Evolutionary conservation across 805 yeast species (phyloP), one percentile per base, ranked within the genome.

Genomic region (Kluyveromyces dobzhanskii): DNA sequence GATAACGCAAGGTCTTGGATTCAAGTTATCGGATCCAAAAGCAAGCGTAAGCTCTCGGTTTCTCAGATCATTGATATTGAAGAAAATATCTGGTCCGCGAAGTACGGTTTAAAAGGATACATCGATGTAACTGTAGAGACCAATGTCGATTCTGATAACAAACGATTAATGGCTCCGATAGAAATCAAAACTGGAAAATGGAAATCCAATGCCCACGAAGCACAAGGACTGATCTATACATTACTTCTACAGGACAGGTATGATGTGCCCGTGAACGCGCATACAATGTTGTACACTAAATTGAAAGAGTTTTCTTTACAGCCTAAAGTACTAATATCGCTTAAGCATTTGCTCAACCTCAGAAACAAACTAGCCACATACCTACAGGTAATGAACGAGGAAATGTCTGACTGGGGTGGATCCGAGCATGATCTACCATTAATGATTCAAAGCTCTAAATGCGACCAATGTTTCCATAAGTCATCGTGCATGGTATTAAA

Each of bases 81-180:
- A 59, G 97, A 92, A 51, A 83, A 79, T 49, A 80, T 92, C 11
- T 79, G 94, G 86, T 85, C 97, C 0, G 95, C 97, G 0, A 71
- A 75, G 54, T 87, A 73, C 63, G 99, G 99, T 0, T 61, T 92
- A 7, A 76, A 85, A 48, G 99, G 99, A 0, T 75, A 80, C 49
- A 76, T 88, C 13, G 99, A 92, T 63, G 95, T 81, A 3, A 86
- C 95, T 0, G 70, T 86, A 2, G 82, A 81, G 47, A 81, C 83
- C 0, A 57, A 64, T 18, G 54, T 71, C 7, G 63, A 64, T 32
- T 66, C 66, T 4, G 52, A 56, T 11, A 46, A 48, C 1, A 72
- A 73, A n/a, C 73, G 66, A 25, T 69, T 54, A 39, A 69, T 86
- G 10, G 71, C 78, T 1, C 97, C 97, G 0, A 66, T 92, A 63